Evolutionary conservation across 2,329 filamentous ascomycete species (phyloP), one percentile per base, ranked within the genome.

Genomic region (Ambrosiella cleistominuta): DNA sequence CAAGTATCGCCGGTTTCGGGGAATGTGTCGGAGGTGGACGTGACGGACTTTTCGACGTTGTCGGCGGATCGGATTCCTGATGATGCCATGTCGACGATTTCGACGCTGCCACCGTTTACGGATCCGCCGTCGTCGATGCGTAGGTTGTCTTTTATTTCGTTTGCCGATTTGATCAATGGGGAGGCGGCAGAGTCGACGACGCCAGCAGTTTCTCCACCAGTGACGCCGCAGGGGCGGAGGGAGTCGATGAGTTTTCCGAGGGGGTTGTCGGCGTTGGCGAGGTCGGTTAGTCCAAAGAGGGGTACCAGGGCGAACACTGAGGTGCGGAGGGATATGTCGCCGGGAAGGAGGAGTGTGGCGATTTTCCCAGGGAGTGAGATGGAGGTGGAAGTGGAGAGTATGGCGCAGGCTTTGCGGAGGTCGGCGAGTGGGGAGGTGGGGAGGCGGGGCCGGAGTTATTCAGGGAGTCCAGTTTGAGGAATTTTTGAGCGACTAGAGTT

Each of bases 61-160:
- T 71, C 75, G 5, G 73, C 75, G 59, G 70, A 70, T 53, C 74
- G 67, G 54, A 65, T 66, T 61, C 69, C 81, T 47, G 86, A 91
- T 63, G 75, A 75, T 60, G 88, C 82, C 66, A 91, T 91, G 68
- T 87, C 84, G 38, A 81, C 83, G 51, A 73, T 91, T 61, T 89
- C 95, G 65, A 79, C 77, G 44, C 36, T 27, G 15, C 15, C 52
- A 11, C 52, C 52, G 17, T 40, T 38, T 2, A 27, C 52, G 15
- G 51, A 35, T 11, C 7, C 47, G 2, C 40, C 50, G 12, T 37
- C 42, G 35, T 90, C 95, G 65, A 80, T 94, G 15, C 83, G 88
- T 51, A 82, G 91, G 19, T 72, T 97, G 62, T 93, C 86, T 68
- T 97, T 97, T 72, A 95, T 97, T 67, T 95, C 89, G 7, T 97